phyloP scores from a whole-genome alignment of 306 rosid genomes.

The Dalbergia cultrata region DNA sequence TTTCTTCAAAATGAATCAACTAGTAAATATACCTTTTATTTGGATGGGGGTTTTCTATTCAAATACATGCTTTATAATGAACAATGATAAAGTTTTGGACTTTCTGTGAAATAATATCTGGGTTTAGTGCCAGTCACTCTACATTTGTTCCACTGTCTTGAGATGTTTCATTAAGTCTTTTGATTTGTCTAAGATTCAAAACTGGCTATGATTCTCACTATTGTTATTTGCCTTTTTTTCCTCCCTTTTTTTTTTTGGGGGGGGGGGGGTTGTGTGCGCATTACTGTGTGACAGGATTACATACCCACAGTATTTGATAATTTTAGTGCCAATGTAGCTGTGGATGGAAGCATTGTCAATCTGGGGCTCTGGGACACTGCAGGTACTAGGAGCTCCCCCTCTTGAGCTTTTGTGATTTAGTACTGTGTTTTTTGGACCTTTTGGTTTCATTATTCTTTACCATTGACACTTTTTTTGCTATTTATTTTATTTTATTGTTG shows the following conservation, averaged over 20 bases:
- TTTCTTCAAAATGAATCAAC: too few relatives aligned
- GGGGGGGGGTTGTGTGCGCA: too few relatives aligned
- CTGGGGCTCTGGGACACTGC: conserved; percentile 99
- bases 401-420: conserved; percentile 25
- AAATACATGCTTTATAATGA: too few relatives aligned
- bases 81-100: conserved; percentile 1
- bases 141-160: not conserved
- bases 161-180: conserved; percentile 4
- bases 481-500: not conserved
- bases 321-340: conserved; percentile 96
- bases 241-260: too few relatives aligned
- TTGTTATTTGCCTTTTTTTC: not conserved
- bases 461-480: conserved; percentile 25
- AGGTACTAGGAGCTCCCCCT: conserved; percentile 57
- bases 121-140: not conserved
- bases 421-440: not conserved
- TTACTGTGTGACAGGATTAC: conserved; percentile 72
- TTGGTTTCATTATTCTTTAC: conserved; percentile 5
- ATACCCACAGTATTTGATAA: conserved; percentile 96
- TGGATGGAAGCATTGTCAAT: conserved; percentile 92
- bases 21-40: not conserved
- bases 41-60: too few relatives aligned
- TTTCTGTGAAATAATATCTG: not conserved
- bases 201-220: conserved; percentile 15
- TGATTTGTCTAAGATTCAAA: conserved; percentile 23